Percentiles rank a stretch among this genome's conserved stretches.
phyloP scores from a whole-genome alignment of 225 moss, liverwort and hornwort species.

The Sphagnum contortum region DNA sequence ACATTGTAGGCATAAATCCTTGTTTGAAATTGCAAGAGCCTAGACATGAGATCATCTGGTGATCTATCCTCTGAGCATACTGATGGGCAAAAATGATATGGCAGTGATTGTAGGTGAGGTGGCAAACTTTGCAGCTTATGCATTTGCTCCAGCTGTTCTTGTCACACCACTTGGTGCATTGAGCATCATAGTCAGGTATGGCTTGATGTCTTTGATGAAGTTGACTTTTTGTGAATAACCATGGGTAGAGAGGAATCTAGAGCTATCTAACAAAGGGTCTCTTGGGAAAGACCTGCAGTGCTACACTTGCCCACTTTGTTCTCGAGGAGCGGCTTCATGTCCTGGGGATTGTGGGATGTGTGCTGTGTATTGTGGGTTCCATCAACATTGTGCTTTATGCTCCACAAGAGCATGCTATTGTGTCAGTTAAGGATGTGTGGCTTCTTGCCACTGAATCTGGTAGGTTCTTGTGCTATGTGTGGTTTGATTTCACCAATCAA shows the following conservation, averaged over 20 bases:
- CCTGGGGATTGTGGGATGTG: conserved; percentile 86
- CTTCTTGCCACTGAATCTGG: conserved; percentile 78
- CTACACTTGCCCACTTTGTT: conserved; percentile 66
- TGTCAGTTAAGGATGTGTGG: conserved; percentile 90
- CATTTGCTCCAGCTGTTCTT: conserved; percentile 80
- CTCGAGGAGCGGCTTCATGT: conserved; percentile 84
- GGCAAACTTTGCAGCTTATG: conserved; percentile 85
- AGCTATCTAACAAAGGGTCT: background rate
- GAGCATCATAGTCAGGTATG: conserved; percentile 83
- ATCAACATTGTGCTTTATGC: conserved; percentile 87
- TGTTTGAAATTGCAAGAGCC: conserved; percentile 4
- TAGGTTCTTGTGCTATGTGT: conserved; percentile 2
- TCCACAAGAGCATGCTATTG: conserved; percentile 70
- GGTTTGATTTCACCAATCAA: background rate
- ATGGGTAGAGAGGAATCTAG: background rate
- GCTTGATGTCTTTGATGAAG: background rate
- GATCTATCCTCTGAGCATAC: conserved; percentile 5
- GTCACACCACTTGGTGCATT: conserved; percentile 81
- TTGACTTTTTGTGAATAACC: background rate
- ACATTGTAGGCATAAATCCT: background rate
- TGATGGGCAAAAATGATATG: conserved; percentile 13
- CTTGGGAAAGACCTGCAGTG: conserved; percentile 36
- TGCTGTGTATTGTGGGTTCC: conserved; percentile 93
- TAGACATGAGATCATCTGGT: background rate
- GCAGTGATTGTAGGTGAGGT: conserved; percentile 87